Evolutionary conservation across 805 yeast genomes (phyloP).

Genomic region (Grigorovia humatica): DNA sequence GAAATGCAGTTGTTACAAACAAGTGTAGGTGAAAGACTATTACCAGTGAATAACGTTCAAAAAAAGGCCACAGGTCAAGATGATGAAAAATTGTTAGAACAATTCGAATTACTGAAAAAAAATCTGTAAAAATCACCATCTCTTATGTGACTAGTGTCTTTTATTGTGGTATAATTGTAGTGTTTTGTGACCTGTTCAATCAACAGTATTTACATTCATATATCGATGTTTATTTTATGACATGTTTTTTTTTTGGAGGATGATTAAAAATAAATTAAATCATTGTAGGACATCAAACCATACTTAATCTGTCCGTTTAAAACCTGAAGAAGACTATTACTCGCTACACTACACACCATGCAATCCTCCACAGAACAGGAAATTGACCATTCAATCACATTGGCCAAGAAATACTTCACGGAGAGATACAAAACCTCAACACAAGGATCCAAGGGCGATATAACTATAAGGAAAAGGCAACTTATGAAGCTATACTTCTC

Average conservation of each 20-base stretch:
- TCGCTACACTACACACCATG: background rate
- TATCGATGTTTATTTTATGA: too few species aligned
- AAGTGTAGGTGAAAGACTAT: constrained; percentile 21
- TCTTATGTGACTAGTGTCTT: too few species aligned
- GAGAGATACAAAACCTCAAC: constrained; percentile 2
- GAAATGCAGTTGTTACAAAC: constrained; percentile 25
- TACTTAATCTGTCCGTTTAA: too few species aligned
- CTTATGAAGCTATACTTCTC: constrained; percentile 59
- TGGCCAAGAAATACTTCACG: background rate
- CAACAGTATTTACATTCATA: too few species aligned
- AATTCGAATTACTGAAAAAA: constrained; percentile 12
- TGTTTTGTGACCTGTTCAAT: too few species aligned
- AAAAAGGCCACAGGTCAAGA: constrained; percentile 28
- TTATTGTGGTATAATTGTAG: too few species aligned
- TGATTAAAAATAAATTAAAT: too few species aligned
- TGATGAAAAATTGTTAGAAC: constrained; percentile 24
- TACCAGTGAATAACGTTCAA: constrained; percentile 23
- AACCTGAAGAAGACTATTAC: background rate
- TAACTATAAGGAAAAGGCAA: constrained; percentile 42
- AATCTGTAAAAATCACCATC: background rate
- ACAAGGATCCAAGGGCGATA: constrained; percentile 8
- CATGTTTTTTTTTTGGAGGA: too few species aligned
- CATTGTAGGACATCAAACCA: too few species aligned
- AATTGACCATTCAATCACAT: background rate
- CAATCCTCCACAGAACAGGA: constrained; percentile 1